Base-by-base conservation (phyloP, 73 alveolate species). In the Paramecium primaurelia region DNA sequence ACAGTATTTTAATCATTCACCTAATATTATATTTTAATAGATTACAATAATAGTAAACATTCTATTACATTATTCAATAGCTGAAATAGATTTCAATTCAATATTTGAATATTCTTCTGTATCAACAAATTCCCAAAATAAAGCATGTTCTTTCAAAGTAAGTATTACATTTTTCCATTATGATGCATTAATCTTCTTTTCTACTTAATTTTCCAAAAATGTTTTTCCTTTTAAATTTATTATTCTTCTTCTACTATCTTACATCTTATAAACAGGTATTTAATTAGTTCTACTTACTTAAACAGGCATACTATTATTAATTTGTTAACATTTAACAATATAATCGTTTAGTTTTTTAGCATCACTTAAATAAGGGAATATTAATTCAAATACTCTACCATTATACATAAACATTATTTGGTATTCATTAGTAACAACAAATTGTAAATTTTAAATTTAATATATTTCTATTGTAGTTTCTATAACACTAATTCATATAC, bases 61-160 rank as follows among this genome's bases (percentile, higher is more conserved):
- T 37, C 87, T 4, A 73, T 73, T 37, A 30, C 59, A 36, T 73
- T 73, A 37, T n/a, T 73, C 87, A n/a, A 73, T 73, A 16, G 20
- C 64, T 16, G 59, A 38, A 4, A 73, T 73, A 34, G 40, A 37
- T 37, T 73, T 37, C 8, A 73, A 36, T 14, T 73, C 87, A 2
- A 73, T 36, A 73, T 26, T 73, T 73, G 11, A 34, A 37, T 37
- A 73, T 37, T 73, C 60, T 22, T 42, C 91, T 16, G 71, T 32
- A 80, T 80, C 91, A 18, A 80, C 47, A 8, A 44, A 80, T 14
- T 42, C 47, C 91, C 91, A 80, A 26, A 14, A 80, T 49, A 80
- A 80, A 11, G 14, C 37, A 47, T 44, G 45, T 45, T 80, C 71
- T 47, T 80, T 45, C 18, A 80, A 9, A 1, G 77, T 80, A 22